A percentile compares a stretch with the other conserved stretches of the same genome.
These are phyloP conservation scores for Leptosphaerulina australis DNA, from an alignment of 2,329 filamentous ascomycete species.

Conservation along the genomic window DNA sequence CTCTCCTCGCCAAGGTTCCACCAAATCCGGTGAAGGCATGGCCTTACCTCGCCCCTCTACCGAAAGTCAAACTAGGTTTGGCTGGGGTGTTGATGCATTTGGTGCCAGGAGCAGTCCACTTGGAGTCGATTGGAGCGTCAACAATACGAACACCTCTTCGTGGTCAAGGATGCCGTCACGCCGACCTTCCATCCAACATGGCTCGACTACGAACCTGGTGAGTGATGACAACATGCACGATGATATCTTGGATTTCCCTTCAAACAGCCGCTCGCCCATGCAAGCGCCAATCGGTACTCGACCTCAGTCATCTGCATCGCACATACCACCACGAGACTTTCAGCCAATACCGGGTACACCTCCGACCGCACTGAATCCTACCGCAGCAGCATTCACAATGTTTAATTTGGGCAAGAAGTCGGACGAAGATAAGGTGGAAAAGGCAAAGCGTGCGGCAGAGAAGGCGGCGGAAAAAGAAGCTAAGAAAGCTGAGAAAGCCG, in stretches of 20 bases:
- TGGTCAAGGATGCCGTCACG: conserved; percentile 82
- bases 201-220: conserved; percentile 69
- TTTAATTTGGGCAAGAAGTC: conserved; percentile 37
- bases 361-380: conserved; percentile 73
- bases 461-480: conserved; percentile 49
- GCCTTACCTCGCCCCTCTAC: conserved; percentile 47
- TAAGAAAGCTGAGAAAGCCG: conserved; percentile 39
- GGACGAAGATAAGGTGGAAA: conserved; percentile 43
- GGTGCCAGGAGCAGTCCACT: conserved; percentile 51
- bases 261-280: conserved; percentile 58
- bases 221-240: conserved; percentile 58
- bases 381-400: conserved; percentile 81
- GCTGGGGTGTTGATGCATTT: conserved; percentile 47
- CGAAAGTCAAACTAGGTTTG: conserved; percentile 48
- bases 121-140: conserved; percentile 51
- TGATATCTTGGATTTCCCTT: conserved; percentile 57
- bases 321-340: conserved; percentile 30
- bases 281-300: conserved; percentile 80
- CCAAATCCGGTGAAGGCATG: conserved; percentile 59
- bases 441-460: conserved; percentile 39
- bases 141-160: conserved; percentile 50
- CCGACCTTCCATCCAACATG: conserved; percentile 78
- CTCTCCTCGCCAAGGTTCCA: conserved; percentile 69
- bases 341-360: conserved; percentile 49
- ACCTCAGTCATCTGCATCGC: conserved; percentile 64